Conservation (phyloP, 2,329 filamentous ascomycete species). For the Penicillium sp. region DNA sequence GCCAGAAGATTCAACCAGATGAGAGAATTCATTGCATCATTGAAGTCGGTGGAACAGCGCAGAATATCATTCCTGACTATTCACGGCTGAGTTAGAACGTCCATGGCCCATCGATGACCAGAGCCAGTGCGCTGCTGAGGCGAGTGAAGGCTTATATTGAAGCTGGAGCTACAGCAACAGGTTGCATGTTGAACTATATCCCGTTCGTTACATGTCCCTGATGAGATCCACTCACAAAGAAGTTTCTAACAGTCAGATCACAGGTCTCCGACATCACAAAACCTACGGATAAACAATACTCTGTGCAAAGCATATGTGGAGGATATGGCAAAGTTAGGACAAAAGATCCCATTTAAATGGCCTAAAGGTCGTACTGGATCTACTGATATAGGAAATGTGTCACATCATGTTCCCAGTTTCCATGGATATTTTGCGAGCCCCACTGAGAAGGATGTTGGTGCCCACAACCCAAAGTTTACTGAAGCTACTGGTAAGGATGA, state of each 20-base stretch:
- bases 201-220: conserved; percentile 24
- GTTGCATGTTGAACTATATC: conserved; percentile 28
- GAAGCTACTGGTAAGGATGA: conserved; percentile 34
- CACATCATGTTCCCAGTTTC: conserved; percentile 40
- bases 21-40: conserved; percentile 54
- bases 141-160: conserved; percentile 32
- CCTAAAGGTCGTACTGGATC: conserved; percentile 39
- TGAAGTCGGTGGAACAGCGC: conserved; percentile 48
- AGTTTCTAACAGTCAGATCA: neutral
- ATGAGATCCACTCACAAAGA: neutral
- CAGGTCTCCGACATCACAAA: conserved; percentile 24
- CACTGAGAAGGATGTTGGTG: conserved; percentile 22
- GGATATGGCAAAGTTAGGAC: conserved; percentile 27
- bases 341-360: conserved; percentile 18
- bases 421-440: conserved; percentile 44
- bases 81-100: conserved; percentile 45
- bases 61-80: conserved; percentile 56
- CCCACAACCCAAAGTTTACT: conserved; percentile 35
- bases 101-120: conserved; percentile 40
- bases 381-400: conserved; percentile 31
- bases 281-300: conserved; percentile 25
- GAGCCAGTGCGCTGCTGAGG: conserved; percentile 30
- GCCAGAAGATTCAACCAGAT: conserved; percentile 54
- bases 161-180: conserved; percentile 32
- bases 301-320: conserved; percentile 28